phyloP scores from a whole-genome alignment of 306 rosid genomes.

The Trichosanthes truncata region DNA sequence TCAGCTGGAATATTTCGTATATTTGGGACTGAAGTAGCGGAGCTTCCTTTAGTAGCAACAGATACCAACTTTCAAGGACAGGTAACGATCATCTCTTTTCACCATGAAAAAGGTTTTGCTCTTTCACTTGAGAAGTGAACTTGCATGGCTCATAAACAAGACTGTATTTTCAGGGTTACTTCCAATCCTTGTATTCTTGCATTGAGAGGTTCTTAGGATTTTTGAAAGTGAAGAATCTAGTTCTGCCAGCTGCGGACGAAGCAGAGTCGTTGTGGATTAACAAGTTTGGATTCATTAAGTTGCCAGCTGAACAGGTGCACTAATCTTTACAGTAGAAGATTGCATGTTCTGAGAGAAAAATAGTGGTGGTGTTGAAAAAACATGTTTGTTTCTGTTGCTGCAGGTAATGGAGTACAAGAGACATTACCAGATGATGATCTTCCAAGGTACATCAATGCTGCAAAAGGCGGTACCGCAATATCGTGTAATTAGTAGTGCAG shows the following conservation, averaged over 20 bases:
- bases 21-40: constrained; percentile 80
- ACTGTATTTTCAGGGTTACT: constrained; percentile 51
- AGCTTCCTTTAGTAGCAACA: constrained; percentile 96
- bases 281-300: constrained; percentile 53
- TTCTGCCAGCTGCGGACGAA: constrained; percentile 63
- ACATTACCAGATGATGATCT: constrained; percentile 68
- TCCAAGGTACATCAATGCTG: constrained; percentile 59
- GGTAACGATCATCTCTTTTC: constrained; percentile 28
- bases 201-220: constrained; percentile 45
- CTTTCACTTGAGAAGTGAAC: neutral
- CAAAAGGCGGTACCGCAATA: constrained; percentile 29
- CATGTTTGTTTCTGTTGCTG: neutral
- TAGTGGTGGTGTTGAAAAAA: neutral
- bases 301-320: constrained; percentile 38
- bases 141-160: neutral
- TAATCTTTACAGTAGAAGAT: neutral
- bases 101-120: neutral
- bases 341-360: neutral
- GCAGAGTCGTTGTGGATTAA: constrained; percentile 64
- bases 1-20: constrained; percentile 84
- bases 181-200: constrained; percentile 53
- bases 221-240: constrained; percentile 40
- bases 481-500: constrained; percentile 16
- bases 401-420: constrained; percentile 43
- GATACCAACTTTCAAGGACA: constrained; percentile 60